Conservation (phyloP, 805 yeast species). For the Saturnispora besseyi region DNA sequence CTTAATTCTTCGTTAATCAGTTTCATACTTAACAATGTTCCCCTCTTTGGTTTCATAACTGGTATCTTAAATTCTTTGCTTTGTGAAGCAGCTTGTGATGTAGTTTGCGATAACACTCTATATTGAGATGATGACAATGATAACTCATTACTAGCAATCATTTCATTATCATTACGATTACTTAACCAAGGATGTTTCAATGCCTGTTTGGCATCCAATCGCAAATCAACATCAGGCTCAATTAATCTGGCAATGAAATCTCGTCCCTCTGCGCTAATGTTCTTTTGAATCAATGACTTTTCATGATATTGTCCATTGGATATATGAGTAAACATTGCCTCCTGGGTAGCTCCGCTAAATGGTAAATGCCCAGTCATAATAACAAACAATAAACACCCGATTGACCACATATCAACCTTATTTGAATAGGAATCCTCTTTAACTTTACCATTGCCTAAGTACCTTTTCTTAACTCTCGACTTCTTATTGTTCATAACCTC, state of each 20-base stretch:
- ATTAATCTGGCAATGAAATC: slow-evolving; percentile 64
- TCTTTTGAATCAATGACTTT: slow-evolving; percentile 52
- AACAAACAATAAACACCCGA: slow-evolving; percentile 91
- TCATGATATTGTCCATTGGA: slow-evolving; percentile 72
- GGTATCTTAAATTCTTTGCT: slow-evolving; percentile 1
- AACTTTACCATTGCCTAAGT: slow-evolving; percentile 27
- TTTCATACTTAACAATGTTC: slow-evolving; percentile 52
- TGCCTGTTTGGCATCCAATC: slow-evolving; percentile 73
- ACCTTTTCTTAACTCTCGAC: slow-evolving; percentile 18
- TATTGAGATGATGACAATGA: slow-evolving; percentile 50
- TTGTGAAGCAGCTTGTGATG: background rate
- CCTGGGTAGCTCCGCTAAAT: slow-evolving; percentile 88
- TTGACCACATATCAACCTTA: slow-evolving; percentile 94
- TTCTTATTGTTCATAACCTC: slow-evolving; percentile 61
- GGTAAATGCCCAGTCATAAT: slow-evolving; percentile 90
- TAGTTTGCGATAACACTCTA: slow-evolving; percentile 13
- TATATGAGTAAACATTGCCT: slow-evolving; percentile 70
- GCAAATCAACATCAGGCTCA: slow-evolving; percentile 62
- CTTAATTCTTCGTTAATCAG: slow-evolving; percentile 27
- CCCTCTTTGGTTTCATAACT: slow-evolving; percentile 20
- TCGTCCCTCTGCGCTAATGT: slow-evolving; percentile 59
- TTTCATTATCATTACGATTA: slow-evolving; percentile 21
- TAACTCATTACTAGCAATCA: slow-evolving; percentile 56
- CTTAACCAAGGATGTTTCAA: slow-evolving; percentile 76
- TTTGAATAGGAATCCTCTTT: slow-evolving; percentile 53